These are phyloP conservation scores for Talaromyces sp. DNA, from an alignment of 2,329 filamentous ascomycete genomes.

Conservation along the genomic window DNA sequence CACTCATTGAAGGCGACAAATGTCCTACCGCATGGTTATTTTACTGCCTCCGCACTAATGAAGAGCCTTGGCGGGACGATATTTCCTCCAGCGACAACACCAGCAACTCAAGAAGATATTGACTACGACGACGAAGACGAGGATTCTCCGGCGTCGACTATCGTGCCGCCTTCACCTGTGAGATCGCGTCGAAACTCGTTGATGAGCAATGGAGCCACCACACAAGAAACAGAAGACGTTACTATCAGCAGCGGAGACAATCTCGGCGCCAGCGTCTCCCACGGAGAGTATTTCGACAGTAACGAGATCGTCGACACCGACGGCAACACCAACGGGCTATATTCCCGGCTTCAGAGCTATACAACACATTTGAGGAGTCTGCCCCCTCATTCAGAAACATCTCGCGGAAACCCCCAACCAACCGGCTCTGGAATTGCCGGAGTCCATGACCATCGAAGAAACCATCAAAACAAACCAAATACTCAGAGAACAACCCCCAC, in stretches of 20 bases:
- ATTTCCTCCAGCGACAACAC: neutral
- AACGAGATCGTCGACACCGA: neutral
- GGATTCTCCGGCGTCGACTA: conserved; percentile 24
- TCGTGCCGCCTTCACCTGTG: conserved; percentile 30
- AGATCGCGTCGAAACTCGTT: conserved; percentile 22
- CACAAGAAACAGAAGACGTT: neutral
- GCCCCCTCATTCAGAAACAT: neutral
- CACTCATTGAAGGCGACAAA: neutral
- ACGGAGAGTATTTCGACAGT: neutral
- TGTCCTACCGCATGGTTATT: conserved; percentile 7
- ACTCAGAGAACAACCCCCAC: neutral
- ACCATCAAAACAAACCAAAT: neutral
- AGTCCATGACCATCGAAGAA: neutral
- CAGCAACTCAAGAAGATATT: conserved; percentile 11
- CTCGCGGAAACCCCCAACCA: neutral
- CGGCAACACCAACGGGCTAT: neutral
- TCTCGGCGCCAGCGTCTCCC: neutral
- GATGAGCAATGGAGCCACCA: neutral
- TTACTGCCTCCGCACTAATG: conserved; percentile 7
- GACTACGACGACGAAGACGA: conserved; percentile 31
- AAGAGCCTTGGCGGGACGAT: conserved; percentile 8
- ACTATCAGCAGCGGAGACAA: neutral
- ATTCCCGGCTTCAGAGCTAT: neutral
- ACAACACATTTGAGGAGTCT: neutral
- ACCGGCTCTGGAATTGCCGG: neutral